Evolutionary conservation across 805 yeast genomes (phyloP).

Genomic region (Metschnikowia koreensis): DNA sequence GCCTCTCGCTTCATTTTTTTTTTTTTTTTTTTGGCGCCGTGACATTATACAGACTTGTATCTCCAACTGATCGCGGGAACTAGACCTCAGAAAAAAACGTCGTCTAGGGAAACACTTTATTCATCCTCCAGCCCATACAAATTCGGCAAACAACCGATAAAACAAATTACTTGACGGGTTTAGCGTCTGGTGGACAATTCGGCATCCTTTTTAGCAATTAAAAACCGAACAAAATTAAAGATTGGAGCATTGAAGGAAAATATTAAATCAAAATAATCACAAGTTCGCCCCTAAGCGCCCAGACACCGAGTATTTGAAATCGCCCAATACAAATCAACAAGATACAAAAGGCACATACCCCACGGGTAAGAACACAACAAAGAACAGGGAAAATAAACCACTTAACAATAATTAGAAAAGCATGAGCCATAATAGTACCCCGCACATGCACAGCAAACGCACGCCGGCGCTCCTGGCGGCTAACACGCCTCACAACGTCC

Average conservation of each 20-base stretch:
- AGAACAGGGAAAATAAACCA: not conserved
- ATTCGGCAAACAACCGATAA: no score
- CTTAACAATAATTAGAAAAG: not conserved
- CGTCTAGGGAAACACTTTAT: not conserved
- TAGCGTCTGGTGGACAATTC: no score
- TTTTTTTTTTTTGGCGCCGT: no score
- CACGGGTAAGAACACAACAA: not conserved
- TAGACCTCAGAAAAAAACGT: not conserved
- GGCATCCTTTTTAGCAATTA: no score
- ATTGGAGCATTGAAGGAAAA: no score
- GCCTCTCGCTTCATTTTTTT: no score
- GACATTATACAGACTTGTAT: not conserved
- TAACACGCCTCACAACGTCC: conserved; percentile 2
- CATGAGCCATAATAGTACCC: conserved; percentile 40
- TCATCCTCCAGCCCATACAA: no score
- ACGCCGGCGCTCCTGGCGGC: conserved; percentile 25
- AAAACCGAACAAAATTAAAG: no score
- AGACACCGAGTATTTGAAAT: not conserved
- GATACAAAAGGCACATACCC: not conserved
- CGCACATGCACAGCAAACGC: conserved; percentile 32
- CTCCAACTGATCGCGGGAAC: not conserved
- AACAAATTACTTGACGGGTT: no score
- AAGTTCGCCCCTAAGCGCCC: no score
- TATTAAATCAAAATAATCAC: no score
- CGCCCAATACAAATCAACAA: no score